phyloP scores from a whole-genome alignment of 2,329 filamentous ascomycete genomes.

The Nannizziopsis arthrosporioides region DNA sequence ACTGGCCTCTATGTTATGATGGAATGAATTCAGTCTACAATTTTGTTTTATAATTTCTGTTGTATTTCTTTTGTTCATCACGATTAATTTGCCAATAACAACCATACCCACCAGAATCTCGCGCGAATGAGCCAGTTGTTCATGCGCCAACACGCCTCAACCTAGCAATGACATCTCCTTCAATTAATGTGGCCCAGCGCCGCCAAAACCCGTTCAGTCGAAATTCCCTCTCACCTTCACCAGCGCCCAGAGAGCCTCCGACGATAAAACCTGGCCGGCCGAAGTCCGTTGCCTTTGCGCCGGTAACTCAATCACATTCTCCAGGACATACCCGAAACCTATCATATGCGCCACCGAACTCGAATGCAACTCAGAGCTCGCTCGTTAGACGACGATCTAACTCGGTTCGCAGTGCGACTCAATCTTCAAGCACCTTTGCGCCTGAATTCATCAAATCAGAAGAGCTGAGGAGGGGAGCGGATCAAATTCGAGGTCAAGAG shows the following conservation, averaged over 20 bases:
- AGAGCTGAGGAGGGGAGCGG: constrained; percentile 51
- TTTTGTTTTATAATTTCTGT: neutral
- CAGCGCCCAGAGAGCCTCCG: constrained; percentile 37
- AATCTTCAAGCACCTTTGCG: constrained; percentile 70
- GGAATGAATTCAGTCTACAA: neutral
- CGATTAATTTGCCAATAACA: neutral
- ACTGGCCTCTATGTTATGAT: neutral
- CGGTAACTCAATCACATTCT: constrained; percentile 38
- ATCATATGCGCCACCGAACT: constrained; percentile 50
- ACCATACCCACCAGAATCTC: too few relatives aligned
- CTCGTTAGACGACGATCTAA: constrained; percentile 41
- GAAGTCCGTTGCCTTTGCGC: constrained; percentile 62
- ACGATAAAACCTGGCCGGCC: constrained; percentile 43
- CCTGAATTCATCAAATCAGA: constrained; percentile 91
- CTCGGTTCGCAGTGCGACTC: constrained; percentile 48
- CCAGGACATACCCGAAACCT: constrained; percentile 55
- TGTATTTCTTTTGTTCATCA: too few relatives aligned
- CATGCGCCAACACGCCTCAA: neutral
- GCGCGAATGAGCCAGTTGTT: neutral
- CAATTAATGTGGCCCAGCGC: constrained; percentile 55
- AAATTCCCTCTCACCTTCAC: constrained; percentile 53
- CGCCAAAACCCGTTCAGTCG: constrained; percentile 71
- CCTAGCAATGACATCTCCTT: constrained; percentile 38
- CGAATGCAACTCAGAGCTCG: constrained; percentile 33
- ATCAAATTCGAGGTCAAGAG: constrained; percentile 61